Conservation (phyloP, 2,329 filamentous ascomycete genomes). For the Botrytis tulipae region DNA sequence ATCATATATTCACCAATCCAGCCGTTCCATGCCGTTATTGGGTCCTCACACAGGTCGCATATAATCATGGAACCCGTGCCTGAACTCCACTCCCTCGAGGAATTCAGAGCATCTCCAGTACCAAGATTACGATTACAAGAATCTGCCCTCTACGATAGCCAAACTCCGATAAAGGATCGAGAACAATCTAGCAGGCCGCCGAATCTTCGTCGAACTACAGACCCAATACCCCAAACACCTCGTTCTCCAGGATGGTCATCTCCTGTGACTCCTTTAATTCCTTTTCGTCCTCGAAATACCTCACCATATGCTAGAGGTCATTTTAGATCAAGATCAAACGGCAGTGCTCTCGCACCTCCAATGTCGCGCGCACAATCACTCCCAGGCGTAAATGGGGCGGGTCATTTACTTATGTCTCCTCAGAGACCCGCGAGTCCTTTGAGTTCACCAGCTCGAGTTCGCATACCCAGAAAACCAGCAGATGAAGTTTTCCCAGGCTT, state of each 20-base stretch:
- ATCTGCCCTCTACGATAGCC: slow-evolving; percentile 27
- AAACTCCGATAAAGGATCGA: slow-evolving; percentile 23
- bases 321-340: slow-evolving; percentile 56
- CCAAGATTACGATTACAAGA: slow-evolving; percentile 50
- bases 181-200: slow-evolving; percentile 46
- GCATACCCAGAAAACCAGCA: slow-evolving; percentile 54
- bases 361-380: slow-evolving; percentile 65
- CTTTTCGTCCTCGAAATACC: slow-evolving; percentile 61
- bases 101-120: slow-evolving; percentile 58
- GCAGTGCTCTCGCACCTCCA: slow-evolving; percentile 51
- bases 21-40: slow-evolving; percentile 19
- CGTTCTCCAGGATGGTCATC: slow-evolving; percentile 42
- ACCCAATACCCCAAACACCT: slow-evolving; percentile 54
- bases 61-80: slow-evolving; percentile 63
- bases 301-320: slow-evolving; percentile 60
- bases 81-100: slow-evolving; percentile 67
- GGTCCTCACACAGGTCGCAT: slow-evolving; percentile 23
- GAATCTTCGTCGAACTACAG: slow-evolving; percentile 56
- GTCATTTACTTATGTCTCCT: slow-evolving; percentile 53
- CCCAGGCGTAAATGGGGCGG: slow-evolving; percentile 59
- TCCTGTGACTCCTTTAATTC: slow-evolving; percentile 44
- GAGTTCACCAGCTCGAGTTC: slow-evolving; percentile 52
- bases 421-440: slow-evolving; percentile 53
- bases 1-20: slow-evolving; percentile 11
- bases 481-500: slow-evolving; percentile 61